Evolutionary conservation across 331 rosid genomes (phyloP), one percentile per base, ranked within the genome.

Genomic region (Cydonia oblonga): DNA sequence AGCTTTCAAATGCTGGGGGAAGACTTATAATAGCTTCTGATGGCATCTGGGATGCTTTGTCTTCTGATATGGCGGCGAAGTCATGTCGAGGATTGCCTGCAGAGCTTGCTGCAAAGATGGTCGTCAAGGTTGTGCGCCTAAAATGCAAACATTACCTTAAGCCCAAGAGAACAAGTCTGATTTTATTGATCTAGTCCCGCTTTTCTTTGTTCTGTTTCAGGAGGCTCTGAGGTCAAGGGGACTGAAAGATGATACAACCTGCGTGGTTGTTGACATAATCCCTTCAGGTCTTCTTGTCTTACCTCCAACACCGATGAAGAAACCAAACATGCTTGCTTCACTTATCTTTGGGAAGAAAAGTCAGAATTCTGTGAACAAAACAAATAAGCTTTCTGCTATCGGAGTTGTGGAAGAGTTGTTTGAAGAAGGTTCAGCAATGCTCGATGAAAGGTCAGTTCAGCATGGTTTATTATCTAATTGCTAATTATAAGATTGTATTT

Each of bases 351-450:
- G 98, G 84, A 95, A 91, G 88, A 93, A 89, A 86, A 82, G 81
- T 69, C 84, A 69, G 26, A 86, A 85, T 73, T 77, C 89, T 58
- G 66, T 85, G 19, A 86, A 73, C 85, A 91, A 95, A 88, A 82
- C 92, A 26, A 84, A 74, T 73, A 95, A 95, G 81, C 99, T 87
- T 78, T 95, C 99, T 38, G 77, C 99, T 33, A 96, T 95, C 56
- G 99, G 97, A 59, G 96, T 77, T 67, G 98, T 95, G 76, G 99
- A 91, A 86, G 99, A 95, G 81, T 81, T 95, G 76, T 95, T 95
- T 82, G 99, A 95, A 91, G 98, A 93, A 79, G 98, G 97, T 64
- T 93, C 98, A 78, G 98, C 98, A 70, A 88, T 93, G 93, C 99
- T 95, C 64, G 85, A 88, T 64, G 99, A 95, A 82, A 91, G 99